Evolutionary conservation across 2,329 filamentous ascomycete species (phyloP).

Genomic region (Cladosporium oxysporum): DNA sequence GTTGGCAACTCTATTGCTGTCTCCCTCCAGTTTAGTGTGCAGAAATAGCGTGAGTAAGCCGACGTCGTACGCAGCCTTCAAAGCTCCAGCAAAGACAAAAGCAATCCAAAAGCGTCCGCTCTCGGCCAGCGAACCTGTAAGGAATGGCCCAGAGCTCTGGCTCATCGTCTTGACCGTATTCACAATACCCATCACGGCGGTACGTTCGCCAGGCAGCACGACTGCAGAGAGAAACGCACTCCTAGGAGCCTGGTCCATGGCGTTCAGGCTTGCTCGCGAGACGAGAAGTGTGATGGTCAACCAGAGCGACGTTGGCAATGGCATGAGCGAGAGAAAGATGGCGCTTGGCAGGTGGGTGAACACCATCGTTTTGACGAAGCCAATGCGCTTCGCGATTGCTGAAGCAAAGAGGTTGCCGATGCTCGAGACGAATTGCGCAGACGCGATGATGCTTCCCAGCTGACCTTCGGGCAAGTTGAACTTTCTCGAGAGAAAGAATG

Average conservation of each 20-base stretch:
- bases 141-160: slow-evolving; percentile 62
- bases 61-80: slow-evolving; percentile 57
- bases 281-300: slow-evolving; percentile 62
- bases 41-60: slow-evolving; percentile 36
- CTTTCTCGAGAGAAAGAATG: slow-evolving; percentile 57
- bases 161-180: slow-evolving; percentile 69
- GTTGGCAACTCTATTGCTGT: neutral
- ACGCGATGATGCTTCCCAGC: slow-evolving; percentile 56
- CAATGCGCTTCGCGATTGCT: slow-evolving; percentile 66
- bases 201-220: slow-evolving; percentile 65
- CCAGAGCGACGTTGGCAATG: slow-evolving; percentile 55
- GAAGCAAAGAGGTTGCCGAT: slow-evolving; percentile 52
- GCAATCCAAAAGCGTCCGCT: slow-evolving; percentile 60
- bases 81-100: slow-evolving; percentile 62
- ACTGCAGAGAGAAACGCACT: slow-evolving; percentile 69
- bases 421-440: slow-evolving; percentile 44
- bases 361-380: slow-evolving; percentile 59
- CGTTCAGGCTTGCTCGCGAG: slow-evolving; percentile 62
- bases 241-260: slow-evolving; percentile 71
- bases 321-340: slow-evolving; percentile 62
- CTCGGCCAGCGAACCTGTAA: slow-evolving; percentile 65
- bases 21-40: neutral
- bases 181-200: slow-evolving; percentile 69
- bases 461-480: slow-evolving; percentile 53
- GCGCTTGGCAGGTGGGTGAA: slow-evolving; percentile 72